phyloP scores from a whole-genome alignment of 768 basidiomycete genomes.

The Psilocybe cyanescens region DNA sequence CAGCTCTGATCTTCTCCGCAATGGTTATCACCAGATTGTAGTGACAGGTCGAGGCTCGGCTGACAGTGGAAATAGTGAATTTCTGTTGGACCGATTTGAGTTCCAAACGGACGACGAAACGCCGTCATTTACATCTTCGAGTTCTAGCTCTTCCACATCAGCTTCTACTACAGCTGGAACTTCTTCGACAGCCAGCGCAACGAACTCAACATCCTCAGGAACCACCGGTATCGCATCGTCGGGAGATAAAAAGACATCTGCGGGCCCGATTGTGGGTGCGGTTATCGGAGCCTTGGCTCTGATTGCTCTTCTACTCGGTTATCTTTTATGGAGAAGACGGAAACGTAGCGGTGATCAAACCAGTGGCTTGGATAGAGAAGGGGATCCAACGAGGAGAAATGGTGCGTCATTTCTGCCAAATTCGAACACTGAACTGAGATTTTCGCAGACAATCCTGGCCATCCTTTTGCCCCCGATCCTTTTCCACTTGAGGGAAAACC shows the following conservation, averaged over 20 bases:
- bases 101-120: constrained; percentile 19
- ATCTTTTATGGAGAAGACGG: constrained; percentile 12
- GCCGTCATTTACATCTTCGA: constrained; percentile 13
- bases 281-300: constrained; percentile 13
- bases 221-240: not conserved
- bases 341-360: not conserved
- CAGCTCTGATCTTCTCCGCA: constrained; percentile 11
- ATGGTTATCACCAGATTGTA: constrained; percentile 20
- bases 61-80: constrained; percentile 19
- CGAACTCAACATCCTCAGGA: not conserved
- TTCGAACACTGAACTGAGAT: not conserved
- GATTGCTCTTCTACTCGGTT: constrained; percentile 11
- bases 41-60: constrained; percentile 22
- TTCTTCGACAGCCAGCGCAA: not conserved
- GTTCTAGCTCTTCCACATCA: not conserved
- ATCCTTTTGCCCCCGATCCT: not conserved
- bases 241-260: constrained; percentile 8
- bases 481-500: not conserved
- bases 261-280: constrained; percentile 16
- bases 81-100: constrained; percentile 23
- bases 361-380: not conserved
- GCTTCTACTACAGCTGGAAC: not conserved
- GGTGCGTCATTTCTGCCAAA: not conserved
- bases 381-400: not conserved
- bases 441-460: not conserved